These are phyloP conservation scores for Fusarium denticulatum DNA, from an alignment of 2,329 filamentous ascomycete genomes.

Conservation along the genomic window DNA sequence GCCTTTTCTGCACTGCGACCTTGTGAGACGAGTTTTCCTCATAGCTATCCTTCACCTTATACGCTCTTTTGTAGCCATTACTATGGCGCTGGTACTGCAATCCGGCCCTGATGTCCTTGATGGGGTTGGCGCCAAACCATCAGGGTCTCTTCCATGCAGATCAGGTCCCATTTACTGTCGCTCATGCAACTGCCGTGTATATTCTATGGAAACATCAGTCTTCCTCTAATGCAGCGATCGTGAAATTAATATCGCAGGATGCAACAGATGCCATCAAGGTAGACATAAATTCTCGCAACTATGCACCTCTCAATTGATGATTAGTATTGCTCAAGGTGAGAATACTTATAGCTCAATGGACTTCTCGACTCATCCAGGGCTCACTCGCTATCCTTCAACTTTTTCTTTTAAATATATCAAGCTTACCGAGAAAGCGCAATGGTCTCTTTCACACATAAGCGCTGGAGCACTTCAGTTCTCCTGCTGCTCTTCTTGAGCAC, in stretches of 20 bases:
- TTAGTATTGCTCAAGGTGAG: background rate
- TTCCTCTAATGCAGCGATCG: background rate
- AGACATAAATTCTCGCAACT: fast-evolving
- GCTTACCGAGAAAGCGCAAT: too few relatives aligned
- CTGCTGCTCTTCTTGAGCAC: background rate
- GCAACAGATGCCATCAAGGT: background rate
- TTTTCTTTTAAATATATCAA: too few relatives aligned
- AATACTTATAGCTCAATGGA: background rate
- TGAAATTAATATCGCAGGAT: fast-evolving
- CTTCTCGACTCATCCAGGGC: background rate
- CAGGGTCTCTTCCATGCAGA: background rate
- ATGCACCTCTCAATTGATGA: too few relatives aligned
- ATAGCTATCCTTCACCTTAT: too few relatives aligned
- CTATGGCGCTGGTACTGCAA: too few relatives aligned
- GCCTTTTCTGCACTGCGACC: too few relatives aligned
- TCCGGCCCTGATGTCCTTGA: background rate
- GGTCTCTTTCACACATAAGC: too few relatives aligned
- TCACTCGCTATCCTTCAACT: fast-evolving
- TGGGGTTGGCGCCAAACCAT: background rate
- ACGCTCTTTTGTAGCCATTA: too few relatives aligned
- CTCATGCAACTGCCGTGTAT: background rate
- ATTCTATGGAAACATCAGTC: too few relatives aligned
- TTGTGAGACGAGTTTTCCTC: too few relatives aligned
- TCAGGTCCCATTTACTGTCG: background rate
- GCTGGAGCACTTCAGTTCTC: background rate